Evolutionary conservation across 177 flowering plant species (phyloP), one percentile per base, ranked within the genome.

Genomic region (Vitis hybrid): DNA sequence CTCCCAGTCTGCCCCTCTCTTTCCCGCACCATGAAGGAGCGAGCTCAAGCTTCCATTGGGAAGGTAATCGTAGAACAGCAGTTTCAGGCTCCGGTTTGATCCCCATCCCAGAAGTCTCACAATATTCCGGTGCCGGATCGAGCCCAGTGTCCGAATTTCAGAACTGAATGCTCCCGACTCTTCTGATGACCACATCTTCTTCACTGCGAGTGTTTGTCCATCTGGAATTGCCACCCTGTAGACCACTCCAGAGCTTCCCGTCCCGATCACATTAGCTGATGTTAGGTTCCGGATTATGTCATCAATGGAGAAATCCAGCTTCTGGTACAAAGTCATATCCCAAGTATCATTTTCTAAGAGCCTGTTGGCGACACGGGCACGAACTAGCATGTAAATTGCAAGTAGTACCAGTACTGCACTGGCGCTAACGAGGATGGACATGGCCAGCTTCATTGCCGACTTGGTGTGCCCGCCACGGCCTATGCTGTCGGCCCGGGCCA

Each of bases 191-290:
- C 97, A 93, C 93, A 96, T 89, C 77, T 87, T 93, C 79, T 96
- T 96, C 62, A 96, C 95, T 12, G 99, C 99, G 2, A 93, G 65
- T 16, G 83, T 77, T 67, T 81, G 85, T 48, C 93, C 94, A 62
- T 77, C 80, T 31, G 87, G 86, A 31, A 85, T 76, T n/a, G 65
- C 80, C 10, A 93, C 92, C 71, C 79, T 79, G 84, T 93, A 96
- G 2, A 96, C 99, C 1, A 92, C 95, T 7, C 99, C 99, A 1
- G 99, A 93, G 86, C 98, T 86, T 7, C 99, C 98, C 0, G 90
- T 90, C 19, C 98, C 99, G 16, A 93, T 86, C 59, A 96, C 95
- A 72, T 92, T 93, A 1, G 91, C 77, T 15, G 94, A 82, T 8
- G 86, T 85, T 49, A 96, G 72, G 59, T 82, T 81, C 52, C 64